Percentiles rank a stretch among this genome's conserved stretches.
These are phyloP conservation scores for Maudiozyma barnettii DNA, from an alignment of 805 yeast species.

Conservation along the genomic window DNA sequence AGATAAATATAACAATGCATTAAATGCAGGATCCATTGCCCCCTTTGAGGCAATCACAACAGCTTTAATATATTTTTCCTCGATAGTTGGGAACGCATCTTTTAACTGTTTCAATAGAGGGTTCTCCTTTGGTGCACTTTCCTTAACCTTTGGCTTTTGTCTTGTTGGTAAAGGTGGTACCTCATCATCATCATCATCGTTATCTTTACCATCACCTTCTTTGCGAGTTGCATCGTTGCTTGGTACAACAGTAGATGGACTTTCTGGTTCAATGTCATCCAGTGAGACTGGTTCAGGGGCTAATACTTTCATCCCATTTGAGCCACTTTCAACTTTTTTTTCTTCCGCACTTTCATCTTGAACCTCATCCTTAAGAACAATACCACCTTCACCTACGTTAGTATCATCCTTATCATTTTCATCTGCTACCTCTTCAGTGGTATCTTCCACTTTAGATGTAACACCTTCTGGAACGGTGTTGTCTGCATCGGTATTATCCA, in stretches of 20 bases:
- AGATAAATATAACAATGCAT: constrained; percentile 69
- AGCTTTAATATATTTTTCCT: constrained; percentile 61
- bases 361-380: not conserved
- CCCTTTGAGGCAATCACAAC: constrained; percentile 82
- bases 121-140: constrained; percentile 9
- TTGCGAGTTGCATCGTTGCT: not conserved
- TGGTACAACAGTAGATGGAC: constrained; percentile 1
- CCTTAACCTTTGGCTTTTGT: not conserved
- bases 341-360: not conserved
- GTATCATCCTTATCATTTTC: not conserved
- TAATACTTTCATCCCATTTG: constrained; percentile 2
- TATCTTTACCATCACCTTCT: not conserved
- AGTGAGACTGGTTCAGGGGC: constrained; percentile 5
- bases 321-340: not conserved
- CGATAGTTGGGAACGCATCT: constrained; percentile 81
- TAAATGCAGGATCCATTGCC: constrained; percentile 74
- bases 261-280: not conserved
- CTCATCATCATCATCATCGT: constrained; percentile 6
- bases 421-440: not conserved
- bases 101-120: constrained; percentile 41
- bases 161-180: constrained; percentile 6
- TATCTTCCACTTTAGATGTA: not conserved
- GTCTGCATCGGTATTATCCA: not conserved
- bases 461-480: not conserved
- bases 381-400: not conserved